phyloP scores from a whole-genome alignment of 116 monocot genomes.

The Zostera marina region DNA sequence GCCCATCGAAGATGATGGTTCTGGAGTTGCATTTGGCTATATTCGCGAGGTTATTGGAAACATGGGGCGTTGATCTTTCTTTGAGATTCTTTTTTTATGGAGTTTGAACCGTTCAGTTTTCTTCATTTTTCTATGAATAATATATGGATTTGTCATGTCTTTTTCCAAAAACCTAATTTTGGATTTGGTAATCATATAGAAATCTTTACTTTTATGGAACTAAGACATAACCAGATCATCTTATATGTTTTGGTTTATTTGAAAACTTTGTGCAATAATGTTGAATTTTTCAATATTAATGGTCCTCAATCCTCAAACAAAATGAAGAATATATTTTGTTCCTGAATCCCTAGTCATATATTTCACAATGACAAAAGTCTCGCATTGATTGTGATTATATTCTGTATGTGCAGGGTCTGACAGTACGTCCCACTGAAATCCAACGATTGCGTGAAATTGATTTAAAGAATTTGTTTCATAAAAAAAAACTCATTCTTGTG shows the following conservation, averaged over 20 bases:
- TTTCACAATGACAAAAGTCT: background rate
- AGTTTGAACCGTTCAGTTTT: background rate
- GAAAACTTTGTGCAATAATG: background rate
- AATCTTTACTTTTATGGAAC: too few relatives aligned
- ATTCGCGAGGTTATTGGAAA: slow-evolving; percentile 42
- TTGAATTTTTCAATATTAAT: background rate
- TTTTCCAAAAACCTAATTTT: too few relatives aligned
- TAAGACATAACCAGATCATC: too few relatives aligned
- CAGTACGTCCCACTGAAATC: slow-evolving; percentile 37
- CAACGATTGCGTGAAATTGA: slow-evolving; percentile 50
- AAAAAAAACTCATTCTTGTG: slow-evolving; percentile 55
- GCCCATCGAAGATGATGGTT: slow-evolving; percentile 40
- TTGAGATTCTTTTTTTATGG: background rate
- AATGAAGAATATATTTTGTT: background rate
- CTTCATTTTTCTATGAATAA: background rate
- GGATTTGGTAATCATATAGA: too few relatives aligned
- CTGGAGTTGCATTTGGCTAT: slow-evolving; percentile 51
- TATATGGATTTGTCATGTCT: too few relatives aligned
- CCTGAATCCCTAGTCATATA: background rate
- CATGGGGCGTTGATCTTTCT: too few relatives aligned
- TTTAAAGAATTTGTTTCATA: slow-evolving; percentile 34
- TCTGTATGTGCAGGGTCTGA: slow-evolving; percentile 35
- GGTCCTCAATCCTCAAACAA: background rate
- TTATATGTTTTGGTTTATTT: too few relatives aligned
- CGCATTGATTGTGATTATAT: background rate